phyloP scores from a whole-genome alignment of 352 stramenopile genomes.

The Pythium monospermum region DNA sequence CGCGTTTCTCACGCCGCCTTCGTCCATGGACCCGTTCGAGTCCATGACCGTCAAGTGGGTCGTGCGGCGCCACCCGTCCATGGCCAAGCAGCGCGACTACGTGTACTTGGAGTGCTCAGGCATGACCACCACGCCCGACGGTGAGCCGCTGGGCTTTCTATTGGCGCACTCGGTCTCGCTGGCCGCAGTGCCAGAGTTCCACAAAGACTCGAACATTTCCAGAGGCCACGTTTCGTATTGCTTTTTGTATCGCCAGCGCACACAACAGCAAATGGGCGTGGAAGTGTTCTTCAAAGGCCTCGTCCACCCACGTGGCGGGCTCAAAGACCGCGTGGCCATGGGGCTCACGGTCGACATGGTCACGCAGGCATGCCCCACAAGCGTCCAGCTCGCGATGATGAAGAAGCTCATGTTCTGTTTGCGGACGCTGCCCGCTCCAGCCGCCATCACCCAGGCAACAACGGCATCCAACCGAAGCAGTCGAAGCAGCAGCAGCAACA shows the following conservation, averaged over 20 bases:
- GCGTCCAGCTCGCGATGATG: constrained; percentile 59
- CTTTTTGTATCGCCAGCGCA: constrained; percentile 40
- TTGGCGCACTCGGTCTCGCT: constrained; percentile 56
- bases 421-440: constrained; percentile 22
- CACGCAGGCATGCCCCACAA: constrained; percentile 29
- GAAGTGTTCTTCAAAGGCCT: constrained; percentile 56
- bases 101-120: constrained; percentile 66
- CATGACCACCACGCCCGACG: constrained; percentile 37
- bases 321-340: constrained; percentile 39
- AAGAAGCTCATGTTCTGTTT: constrained; percentile 67
- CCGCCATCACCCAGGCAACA: not conserved
- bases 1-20: constrained; percentile 38
- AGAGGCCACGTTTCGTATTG: constrained; percentile 52
- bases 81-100: constrained; percentile 58
- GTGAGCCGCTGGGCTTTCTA: constrained; percentile 52
- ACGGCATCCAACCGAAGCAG: constrained; percentile 13
- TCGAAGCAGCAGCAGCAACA: constrained; percentile 22
- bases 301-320: constrained; percentile 42
- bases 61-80: constrained; percentile 44
- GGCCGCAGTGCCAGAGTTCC: constrained; percentile 41
- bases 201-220: constrained; percentile 62
- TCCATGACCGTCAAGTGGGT: constrained; percentile 65
- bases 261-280: constrained; percentile 28
- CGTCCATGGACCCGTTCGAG: constrained; percentile 40
- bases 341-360: constrained; percentile 43